Base-by-base conservation (phyloP, 1,284 basidiomycete genomes). In the Apiotrichum gracile region DNA sequence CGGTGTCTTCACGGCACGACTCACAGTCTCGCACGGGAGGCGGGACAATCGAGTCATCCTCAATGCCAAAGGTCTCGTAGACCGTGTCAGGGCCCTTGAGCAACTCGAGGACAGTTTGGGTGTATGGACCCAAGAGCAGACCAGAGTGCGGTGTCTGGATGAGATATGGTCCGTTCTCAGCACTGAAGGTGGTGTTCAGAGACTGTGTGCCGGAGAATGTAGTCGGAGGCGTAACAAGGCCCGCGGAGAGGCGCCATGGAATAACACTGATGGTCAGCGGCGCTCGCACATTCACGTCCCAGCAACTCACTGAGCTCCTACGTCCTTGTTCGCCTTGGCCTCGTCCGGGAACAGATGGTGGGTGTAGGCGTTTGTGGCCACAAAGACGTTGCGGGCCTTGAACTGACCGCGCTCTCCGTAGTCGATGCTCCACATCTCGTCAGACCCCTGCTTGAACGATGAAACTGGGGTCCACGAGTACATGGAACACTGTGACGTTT, bases 361-460 rank as follows among this genome's bases (percentile, higher is more conserved):
- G 1, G 69, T 70, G 52, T 71, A 67, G 1, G 62, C 70, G 45
- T 70, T 70, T 3, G 69, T 65, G 22, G 64, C 67, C 16, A 70
- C 31, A 9, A 70, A 52, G 22, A 72, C 64, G 33, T 64, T 48
- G 34, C 42, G 48, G 3, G 68, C 63, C 5, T 26, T 54, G 27
- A 72, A 31, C 5, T 10, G 49, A 1, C 70, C 68, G 8, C 64
- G 52, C 0, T 43, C 51, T 3, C 53, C 54, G 5, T 57, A 62
- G 35, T 65, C 56, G 22, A 69, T 58, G 3, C 33, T 34, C 61
- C 60, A 58, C 7, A 24, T 33, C 9, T 39, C 47, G 25, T 49
- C 35, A 1, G 47, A 8, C 49, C 19, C 53, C 35, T 35, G 35
- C 22, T 31, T 27, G 10, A 58, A 17, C 3, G 37, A 26, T 1